These are phyloP conservation scores for Epichloe scottii DNA, from an alignment of 2,329 filamentous ascomycete species.

Conservation along the genomic window DNA sequence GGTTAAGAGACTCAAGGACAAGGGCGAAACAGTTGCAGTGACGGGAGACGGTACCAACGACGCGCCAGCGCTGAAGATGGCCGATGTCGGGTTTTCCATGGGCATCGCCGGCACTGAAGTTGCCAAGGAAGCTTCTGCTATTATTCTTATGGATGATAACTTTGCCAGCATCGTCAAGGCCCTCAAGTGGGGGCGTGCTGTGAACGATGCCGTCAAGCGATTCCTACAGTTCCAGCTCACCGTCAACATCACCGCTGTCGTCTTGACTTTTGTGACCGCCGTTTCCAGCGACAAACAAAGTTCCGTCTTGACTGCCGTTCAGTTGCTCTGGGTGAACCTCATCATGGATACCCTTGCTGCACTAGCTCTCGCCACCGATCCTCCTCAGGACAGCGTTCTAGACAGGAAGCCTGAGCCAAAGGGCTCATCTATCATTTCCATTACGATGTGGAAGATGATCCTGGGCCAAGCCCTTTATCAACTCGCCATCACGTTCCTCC, in stretches of 20 bases:
- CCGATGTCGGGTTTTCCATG: conserved; percentile 79
- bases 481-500: conserved; percentile 62
- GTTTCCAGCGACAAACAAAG: conserved; percentile 56
- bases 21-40: conserved; percentile 67
- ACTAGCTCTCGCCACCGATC: conserved; percentile 77
- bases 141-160: conserved; percentile 81
- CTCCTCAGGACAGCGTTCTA: conserved; percentile 70
- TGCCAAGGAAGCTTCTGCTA: conserved; percentile 73
- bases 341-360: conserved; percentile 97
- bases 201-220: conserved; percentile 66
- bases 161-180: conserved; percentile 80
- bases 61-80: conserved; percentile 66
- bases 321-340: conserved; percentile 90
- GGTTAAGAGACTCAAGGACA: conserved; percentile 57
- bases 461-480: conserved; percentile 86
- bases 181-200: conserved; percentile 66
- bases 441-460: conserved; percentile 99
- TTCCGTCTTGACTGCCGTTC: conserved; percentile 76
- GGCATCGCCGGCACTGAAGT: conserved; percentile 74
- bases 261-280: conserved; percentile 77
- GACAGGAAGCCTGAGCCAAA: conserved; percentile 57
- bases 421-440: conserved; percentile 55
- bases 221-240: conserved; percentile 69
- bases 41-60: conserved; percentile 80
- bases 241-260: conserved; percentile 84